Evolutionary conservation across 768 basidiomycete species (phyloP).

Genomic region (Lactifluus volemus): DNA sequence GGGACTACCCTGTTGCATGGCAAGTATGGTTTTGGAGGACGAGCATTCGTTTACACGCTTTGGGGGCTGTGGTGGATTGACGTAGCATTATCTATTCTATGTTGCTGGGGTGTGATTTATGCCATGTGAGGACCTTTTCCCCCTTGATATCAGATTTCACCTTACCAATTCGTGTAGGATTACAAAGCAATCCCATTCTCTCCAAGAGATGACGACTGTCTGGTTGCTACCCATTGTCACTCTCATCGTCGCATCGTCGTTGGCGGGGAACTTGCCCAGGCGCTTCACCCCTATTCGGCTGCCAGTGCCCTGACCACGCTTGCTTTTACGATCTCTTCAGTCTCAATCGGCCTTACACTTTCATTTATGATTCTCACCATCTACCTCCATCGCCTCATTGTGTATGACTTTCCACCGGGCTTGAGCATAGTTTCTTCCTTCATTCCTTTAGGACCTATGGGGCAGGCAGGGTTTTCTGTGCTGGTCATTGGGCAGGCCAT

Average conservation of each 20-base stretch:
- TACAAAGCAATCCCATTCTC: conserved; percentile 40
- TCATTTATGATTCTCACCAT: conserved; percentile 59
- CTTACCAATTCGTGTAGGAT: neutral
- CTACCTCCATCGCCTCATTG: conserved; percentile 51
- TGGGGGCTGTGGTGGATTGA: conserved; percentile 71
- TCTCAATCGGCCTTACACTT: conserved; percentile 47
- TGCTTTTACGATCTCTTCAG: conserved; percentile 44
- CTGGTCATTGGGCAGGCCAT: conserved; percentile 48
- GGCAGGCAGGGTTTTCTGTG: conserved; percentile 54
- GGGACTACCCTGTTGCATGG: conserved; percentile 38
- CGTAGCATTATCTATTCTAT: conserved; percentile 42
- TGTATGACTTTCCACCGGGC: conserved; percentile 45
- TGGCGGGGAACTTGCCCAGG: conserved; percentile 48
- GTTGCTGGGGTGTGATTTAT: conserved; percentile 55
- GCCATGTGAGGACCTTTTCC: conserved; percentile 42
- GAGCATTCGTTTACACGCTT: conserved; percentile 41
- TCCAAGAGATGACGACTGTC: conserved; percentile 46
- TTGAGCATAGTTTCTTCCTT: conserved; percentile 48
- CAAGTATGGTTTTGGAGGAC: conserved; percentile 42
- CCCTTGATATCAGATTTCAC: neutral
- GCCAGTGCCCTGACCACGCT: conserved; percentile 47
- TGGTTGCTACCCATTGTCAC: conserved; percentile 78
- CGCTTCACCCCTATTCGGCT: conserved; percentile 38
- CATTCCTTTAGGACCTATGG: conserved; percentile 67
- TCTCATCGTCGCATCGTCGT: conserved; percentile 62